Evolutionary conservation across 768 basidiomycete species (phyloP).

Genomic region (Hericium alpestre): DNA sequence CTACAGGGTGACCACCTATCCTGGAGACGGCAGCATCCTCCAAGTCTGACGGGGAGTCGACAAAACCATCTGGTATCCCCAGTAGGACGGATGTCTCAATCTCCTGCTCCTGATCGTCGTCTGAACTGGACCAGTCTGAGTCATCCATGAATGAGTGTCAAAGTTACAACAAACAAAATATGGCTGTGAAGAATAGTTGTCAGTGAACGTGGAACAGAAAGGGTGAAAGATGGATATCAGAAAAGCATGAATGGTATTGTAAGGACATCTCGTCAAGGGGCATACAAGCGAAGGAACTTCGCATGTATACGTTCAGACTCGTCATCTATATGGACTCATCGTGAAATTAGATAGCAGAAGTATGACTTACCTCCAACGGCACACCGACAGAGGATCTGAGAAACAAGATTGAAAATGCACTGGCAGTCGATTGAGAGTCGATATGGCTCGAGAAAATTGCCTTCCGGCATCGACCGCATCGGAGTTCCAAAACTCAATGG

Average conservation of each 20-base stretch:
- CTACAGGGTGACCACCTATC: constrained; percentile 85
- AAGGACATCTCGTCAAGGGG: constrained; percentile 53
- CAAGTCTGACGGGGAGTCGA: constrained; percentile 49
- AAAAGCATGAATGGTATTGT: constrained; percentile 88
- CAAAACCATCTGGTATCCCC: constrained; percentile 68
- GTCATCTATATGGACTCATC: constrained; percentile 50
- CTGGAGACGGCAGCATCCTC: constrained; percentile 77
- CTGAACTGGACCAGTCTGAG: constrained; percentile 76
- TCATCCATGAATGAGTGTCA: constrained; percentile 20
- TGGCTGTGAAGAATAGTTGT: not conserved
- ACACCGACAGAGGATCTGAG: too few species aligned
- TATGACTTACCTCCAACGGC: not conserved
- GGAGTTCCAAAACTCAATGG: too few species aligned
- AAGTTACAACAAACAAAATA: too few species aligned
- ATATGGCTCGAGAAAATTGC: too few species aligned
- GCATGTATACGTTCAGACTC: constrained; percentile 62
- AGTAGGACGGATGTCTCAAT: constrained; percentile 67
- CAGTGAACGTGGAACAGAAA: constrained; percentile 7
- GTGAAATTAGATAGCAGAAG: not conserved
- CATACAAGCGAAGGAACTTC: constrained; percentile 48
- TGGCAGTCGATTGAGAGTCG: too few species aligned
- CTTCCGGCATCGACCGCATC: too few species aligned
- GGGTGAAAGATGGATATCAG: constrained; percentile 21
- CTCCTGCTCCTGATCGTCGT: constrained; percentile 45
- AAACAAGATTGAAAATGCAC: too few species aligned